Percentiles rank a stretch among this genome's conserved stretches.
These are phyloP conservation scores for Populus davidiana DNA, from an alignment of 345 rosid genomes.

Conservation along the genomic window DNA sequence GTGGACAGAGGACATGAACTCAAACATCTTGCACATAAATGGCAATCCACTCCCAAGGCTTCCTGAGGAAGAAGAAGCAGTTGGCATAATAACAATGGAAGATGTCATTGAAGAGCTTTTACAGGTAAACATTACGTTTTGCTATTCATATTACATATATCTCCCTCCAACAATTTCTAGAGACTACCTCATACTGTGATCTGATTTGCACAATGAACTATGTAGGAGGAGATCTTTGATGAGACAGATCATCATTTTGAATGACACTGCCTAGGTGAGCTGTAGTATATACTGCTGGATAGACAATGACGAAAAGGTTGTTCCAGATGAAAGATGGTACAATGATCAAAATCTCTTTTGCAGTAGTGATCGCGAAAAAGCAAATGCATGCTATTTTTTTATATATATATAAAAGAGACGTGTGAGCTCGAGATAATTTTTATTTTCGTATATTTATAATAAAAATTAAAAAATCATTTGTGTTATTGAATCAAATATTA, in stretches of 20 bases:
- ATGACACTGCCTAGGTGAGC: constrained; percentile 25
- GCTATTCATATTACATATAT: not conserved
- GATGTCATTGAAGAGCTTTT: constrained; percentile 97
- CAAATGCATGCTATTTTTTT: too few relatives aligned
- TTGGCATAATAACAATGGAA: constrained; percentile 96
- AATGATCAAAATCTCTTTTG: too few relatives aligned
- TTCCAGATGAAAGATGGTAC: not conserved
- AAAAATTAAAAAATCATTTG: too few relatives aligned
- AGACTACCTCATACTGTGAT: not conserved
- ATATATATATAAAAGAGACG: too few relatives aligned
- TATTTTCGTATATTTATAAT: too few relatives aligned
- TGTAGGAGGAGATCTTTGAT: constrained; percentile 91
- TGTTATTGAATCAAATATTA: too few relatives aligned
- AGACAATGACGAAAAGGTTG: constrained; percentile 2
- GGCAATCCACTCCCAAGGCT: constrained; percentile 62
- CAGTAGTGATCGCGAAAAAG: too few relatives aligned
- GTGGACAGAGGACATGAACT: constrained; percentile 68
- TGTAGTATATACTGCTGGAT: not conserved
- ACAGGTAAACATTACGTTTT: constrained; percentile 44
- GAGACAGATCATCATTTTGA: constrained; percentile 89
- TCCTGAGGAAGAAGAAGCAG: constrained; percentile 85
- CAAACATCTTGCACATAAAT: constrained; percentile 67
- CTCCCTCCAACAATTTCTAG: not conserved
- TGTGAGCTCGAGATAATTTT: too few relatives aligned
- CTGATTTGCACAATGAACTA: not conserved